These are phyloP conservation scores for Trypanosoma mega DNA, from an alignment of 208 protist species.

Conservation along the genomic window DNA sequence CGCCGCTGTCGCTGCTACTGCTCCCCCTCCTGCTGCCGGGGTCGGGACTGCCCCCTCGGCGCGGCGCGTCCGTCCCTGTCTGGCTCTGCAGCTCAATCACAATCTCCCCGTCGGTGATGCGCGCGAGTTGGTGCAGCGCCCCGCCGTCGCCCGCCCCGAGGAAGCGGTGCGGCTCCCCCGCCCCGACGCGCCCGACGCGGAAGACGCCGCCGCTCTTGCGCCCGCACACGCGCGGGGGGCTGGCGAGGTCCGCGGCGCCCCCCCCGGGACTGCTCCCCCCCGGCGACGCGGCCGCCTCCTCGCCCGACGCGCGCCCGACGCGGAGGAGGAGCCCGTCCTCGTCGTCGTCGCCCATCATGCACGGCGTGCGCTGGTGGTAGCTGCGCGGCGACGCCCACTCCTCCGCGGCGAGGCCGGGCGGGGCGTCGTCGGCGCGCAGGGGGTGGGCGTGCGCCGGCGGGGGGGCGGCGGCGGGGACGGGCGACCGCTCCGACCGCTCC, in stretches of 20 bases:
- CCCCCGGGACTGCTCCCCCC: background rate
- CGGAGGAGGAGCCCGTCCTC: constrained; percentile 26
- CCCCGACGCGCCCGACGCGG: too few relatives aligned
- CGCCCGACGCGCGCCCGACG: too few relatives aligned
- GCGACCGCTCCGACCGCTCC: constrained; percentile 7
- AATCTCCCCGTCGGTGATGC: constrained; percentile 21
- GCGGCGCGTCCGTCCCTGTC: background rate
- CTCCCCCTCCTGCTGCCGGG: constrained; percentile 3
- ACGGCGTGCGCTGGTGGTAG: constrained; percentile 78
- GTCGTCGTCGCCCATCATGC: constrained; percentile 71
- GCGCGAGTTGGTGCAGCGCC: constrained; percentile 2
- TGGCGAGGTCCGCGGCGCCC: too few relatives aligned
- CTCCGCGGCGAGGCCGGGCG: constrained; percentile 15
- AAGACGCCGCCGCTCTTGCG: too few relatives aligned
- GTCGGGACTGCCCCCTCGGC: constrained; percentile 2
- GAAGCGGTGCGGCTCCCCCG: too few relatives aligned
- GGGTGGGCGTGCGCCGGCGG: constrained; percentile 6
- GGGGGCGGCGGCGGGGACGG: background rate
- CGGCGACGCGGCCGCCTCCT: background rate
- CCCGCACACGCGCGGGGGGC: too few relatives aligned
- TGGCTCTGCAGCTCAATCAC: constrained; percentile 25
- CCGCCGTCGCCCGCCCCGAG: background rate
- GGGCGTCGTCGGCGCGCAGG: too few relatives aligned
- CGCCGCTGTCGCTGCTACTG: constrained; percentile 1
- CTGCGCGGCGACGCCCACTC: constrained; percentile 51